Conservation (phyloP, 805 yeast genomes). For the Phaffomyces opuntiae region DNA sequence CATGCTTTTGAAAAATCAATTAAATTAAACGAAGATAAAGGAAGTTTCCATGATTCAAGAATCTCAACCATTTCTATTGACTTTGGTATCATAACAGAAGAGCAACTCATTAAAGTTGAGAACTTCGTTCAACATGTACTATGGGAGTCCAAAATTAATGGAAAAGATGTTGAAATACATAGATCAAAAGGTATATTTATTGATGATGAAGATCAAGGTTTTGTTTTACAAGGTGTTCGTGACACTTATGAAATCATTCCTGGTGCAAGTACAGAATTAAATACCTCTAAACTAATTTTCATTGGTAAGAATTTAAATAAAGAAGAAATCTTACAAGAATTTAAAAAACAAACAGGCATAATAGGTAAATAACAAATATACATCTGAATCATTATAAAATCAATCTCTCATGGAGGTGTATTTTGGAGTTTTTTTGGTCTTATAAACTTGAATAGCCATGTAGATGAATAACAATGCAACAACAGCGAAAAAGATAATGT, state of each 20-base stretch:
- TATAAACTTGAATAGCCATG: slow-evolving; percentile 10
- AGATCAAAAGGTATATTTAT: slow-evolving; percentile 74
- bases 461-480: slow-evolving; percentile 14
- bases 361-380: slow-evolving; percentile 1
- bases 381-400: neutral
- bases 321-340: slow-evolving; percentile 28
- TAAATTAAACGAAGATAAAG: slow-evolving; percentile 17
- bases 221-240: slow-evolving; percentile 76
- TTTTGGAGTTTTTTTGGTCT: slow-evolving; percentile 6
- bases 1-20: slow-evolving; percentile 61
- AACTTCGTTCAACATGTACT: slow-evolving; percentile 59
- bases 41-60: slow-evolving; percentile 41
- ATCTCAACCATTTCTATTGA: slow-evolving; percentile 47
- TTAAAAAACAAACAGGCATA: slow-evolving; percentile 18
- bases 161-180: slow-evolving; percentile 57
- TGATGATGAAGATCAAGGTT: slow-evolving; percentile 23
- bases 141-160: slow-evolving; percentile 59
- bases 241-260: slow-evolving; percentile 80
- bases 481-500: slow-evolving; percentile 14
- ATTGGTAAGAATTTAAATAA: slow-evolving; percentile 60
- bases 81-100: slow-evolving; percentile 30
- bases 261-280: slow-evolving; percentile 30
- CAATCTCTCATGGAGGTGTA: slow-evolving; percentile 23
- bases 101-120: slow-evolving; percentile 44
- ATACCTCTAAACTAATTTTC: slow-evolving; percentile 54